Percentiles rank a stretch among this genome's conserved stretches.
These are phyloP conservation scores for Suillus bovinus DNA, from an alignment of 768 basidiomycete species.

Conservation along the genomic window DNA sequence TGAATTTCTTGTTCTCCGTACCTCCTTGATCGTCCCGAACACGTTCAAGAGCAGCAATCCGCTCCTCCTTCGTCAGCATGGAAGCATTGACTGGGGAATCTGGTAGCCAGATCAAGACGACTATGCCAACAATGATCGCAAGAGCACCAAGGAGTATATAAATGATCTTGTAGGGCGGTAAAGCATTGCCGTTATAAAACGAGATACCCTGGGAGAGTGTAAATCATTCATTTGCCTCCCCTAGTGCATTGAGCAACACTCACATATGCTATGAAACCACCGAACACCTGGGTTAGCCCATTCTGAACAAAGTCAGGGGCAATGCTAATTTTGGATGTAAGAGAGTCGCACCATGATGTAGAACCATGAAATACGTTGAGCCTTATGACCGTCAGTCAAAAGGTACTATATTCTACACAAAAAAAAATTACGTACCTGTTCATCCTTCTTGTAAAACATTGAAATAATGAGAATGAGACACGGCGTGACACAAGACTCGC, in stretches of 20 bases:
- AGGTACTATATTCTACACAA: background rate
- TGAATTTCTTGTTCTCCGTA: slow-evolving; percentile 58
- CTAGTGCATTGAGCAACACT: slow-evolving; percentile 13
- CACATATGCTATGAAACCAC: slow-evolving; percentile 65
- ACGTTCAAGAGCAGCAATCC: slow-evolving; percentile 62
- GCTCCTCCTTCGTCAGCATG: slow-evolving; percentile 57
- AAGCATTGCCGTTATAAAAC: slow-evolving; percentile 44
- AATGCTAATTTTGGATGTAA: background rate
- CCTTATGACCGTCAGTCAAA: slow-evolving; percentile 33
- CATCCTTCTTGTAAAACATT: slow-evolving; percentile 71
- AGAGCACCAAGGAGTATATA: slow-evolving; percentile 61
- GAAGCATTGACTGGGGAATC: slow-evolving; percentile 64
- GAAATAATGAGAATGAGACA: slow-evolving; percentile 61
- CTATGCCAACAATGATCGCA: slow-evolving; percentile 57
- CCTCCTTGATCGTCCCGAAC: slow-evolving; percentile 69
- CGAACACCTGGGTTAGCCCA: slow-evolving; percentile 58
- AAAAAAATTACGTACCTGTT: slow-evolving; percentile 47
- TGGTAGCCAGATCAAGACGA: slow-evolving; percentile 60
- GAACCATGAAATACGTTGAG: slow-evolving; percentile 61
- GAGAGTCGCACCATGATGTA: slow-evolving; percentile 55
- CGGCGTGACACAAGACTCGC: slow-evolving; percentile 65
- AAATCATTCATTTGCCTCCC: background rate
- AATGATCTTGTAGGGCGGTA: slow-evolving; percentile 63
- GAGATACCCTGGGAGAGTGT: slow-evolving; percentile 48
- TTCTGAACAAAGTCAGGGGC: slow-evolving; percentile 38